Conservation (phyloP, 768 basidiomycete species). For the Paxillus involutus region DNA sequence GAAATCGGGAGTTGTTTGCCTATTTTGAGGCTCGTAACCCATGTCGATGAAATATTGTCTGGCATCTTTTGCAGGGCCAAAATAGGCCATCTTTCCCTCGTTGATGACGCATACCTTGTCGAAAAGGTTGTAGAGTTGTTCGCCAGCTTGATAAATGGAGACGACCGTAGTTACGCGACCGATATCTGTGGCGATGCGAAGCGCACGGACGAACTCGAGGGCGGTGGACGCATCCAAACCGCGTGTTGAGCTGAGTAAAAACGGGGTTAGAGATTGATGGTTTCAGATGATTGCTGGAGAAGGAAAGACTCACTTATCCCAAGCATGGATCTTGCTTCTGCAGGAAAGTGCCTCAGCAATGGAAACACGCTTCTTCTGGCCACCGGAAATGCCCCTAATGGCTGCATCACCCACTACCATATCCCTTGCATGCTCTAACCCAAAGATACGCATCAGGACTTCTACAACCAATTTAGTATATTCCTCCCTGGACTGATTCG, state of each 20-base stretch:
- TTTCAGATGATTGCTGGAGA: not conserved
- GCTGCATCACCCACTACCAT: constrained; percentile 79
- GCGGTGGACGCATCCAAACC: constrained; percentile 72
- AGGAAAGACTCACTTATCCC: constrained; percentile 65
- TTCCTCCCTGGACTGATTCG: constrained; percentile 22
- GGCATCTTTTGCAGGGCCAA: constrained; percentile 51
- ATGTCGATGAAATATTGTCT: constrained; percentile 55
- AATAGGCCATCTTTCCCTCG: constrained; percentile 57
- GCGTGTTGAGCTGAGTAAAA: constrained; percentile 53
- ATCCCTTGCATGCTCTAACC: constrained; percentile 67
- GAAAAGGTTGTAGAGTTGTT: constrained; percentile 61
- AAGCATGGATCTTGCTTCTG: constrained; percentile 60
- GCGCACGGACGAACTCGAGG: constrained; percentile 66
- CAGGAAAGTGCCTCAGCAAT: constrained; percentile 70
- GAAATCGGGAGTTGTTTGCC: constrained; percentile 64
- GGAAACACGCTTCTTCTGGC: constrained; percentile 82
- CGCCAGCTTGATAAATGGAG: constrained; percentile 85
- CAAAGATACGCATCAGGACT: constrained; percentile 67
- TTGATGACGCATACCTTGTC: constrained; percentile 68
- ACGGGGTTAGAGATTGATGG: not conserved
- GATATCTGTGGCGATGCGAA: constrained; percentile 64
- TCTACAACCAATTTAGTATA: constrained; percentile 36
- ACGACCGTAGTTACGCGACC: constrained; percentile 59
- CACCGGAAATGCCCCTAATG: constrained; percentile 73
- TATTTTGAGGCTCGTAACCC: constrained; percentile 51